A percentile compares a stretch with the other conserved stretches of the same genome.
phyloP scores from a whole-genome alignment of 2,329 filamentous ascomycete genomes.

The Elsinoe australis region DNA sequence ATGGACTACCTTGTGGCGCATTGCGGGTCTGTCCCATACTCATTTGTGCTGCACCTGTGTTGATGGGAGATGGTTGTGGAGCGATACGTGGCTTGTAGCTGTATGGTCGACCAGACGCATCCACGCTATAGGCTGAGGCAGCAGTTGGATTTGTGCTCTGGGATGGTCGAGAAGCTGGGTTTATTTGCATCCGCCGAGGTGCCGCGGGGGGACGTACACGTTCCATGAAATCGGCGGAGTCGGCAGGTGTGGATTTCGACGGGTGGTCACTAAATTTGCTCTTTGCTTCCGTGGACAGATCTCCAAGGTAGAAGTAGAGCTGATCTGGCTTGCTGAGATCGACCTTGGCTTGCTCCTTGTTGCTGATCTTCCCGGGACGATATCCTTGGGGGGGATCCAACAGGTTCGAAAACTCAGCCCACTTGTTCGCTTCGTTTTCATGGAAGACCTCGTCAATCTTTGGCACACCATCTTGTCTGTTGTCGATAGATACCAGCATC shows the following conservation, averaged over 20 bases:
- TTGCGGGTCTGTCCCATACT: conserved; percentile 19
- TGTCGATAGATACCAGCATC: conserved; percentile 39
- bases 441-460: conserved; percentile 42
- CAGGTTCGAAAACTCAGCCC: conserved; percentile 63
- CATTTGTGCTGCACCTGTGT: conserved; percentile 18
- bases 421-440: conserved; percentile 40
- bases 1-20: conserved; percentile 27
- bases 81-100: conserved; percentile 34
- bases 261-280: conserved; percentile 84
- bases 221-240: conserved; percentile 64
- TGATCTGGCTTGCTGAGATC: conserved; percentile 65
- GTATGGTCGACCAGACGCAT: conserved; percentile 28
- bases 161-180: conserved; percentile 11
- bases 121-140: conserved; percentile 6
- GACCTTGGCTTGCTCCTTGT: conserved; percentile 54
- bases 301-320: conserved; percentile 83
- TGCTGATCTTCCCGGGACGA: conserved; percentile 28
- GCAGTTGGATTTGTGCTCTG: not conserved
- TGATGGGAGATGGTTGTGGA: conserved; percentile 19
- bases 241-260: conserved; percentile 53
- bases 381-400: conserved; percentile 35
- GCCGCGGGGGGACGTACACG: conserved; percentile 45
- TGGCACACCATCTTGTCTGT: conserved; percentile 44
- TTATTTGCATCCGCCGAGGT: conserved; percentile 18
- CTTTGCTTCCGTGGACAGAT: conserved; percentile 78